Base-by-base conservation (phyloP, 257 asterid genomes). In the Lithospermum erythrorhizon region DNA sequence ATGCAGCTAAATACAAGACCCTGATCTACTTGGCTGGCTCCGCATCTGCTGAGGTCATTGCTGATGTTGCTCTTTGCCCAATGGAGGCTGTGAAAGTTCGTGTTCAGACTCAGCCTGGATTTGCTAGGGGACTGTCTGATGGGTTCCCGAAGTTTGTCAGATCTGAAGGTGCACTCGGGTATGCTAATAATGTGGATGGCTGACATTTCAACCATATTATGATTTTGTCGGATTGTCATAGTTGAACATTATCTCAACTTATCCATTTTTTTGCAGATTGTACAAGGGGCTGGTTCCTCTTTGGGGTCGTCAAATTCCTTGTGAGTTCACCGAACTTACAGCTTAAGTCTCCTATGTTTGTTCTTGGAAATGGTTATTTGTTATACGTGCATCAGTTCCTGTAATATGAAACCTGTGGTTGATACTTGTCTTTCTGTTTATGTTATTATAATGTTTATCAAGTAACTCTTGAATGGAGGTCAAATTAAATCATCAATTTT, bases 221-320 rank as follows among this genome's bases (percentile, higher is more conserved):
- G 22, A 22, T 20, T 24, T 63, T 64, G 49, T 10, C 45, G 21
- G 18, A 22, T 49, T 55, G 53, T 53, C 29, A 55, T 53, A 17
- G n/a, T 13, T 55, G 14, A 18, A 37, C 3, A 9, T 41, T 55
- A n/a, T 47, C 22, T 21, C n/a, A 2, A 62, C 48, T 49, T 3
- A 15, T 61, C 22, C 55, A 60, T 17, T 21, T 67, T 21, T 67
- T 51, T 79, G 77, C 87, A 87, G 95, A 71, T 60, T 87, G 69
- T 87, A 87, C 91, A 87, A 85, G 86, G 96, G 96, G 19, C 32
- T 87, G 65, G 91, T 85, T 72, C 96, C 96, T 70, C 94, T 87
- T 53, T 87, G 96, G 96, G 96, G 96, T n/a, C 96, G 96, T 76
- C 96, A 87, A 64, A 87, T 87, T 70, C 96, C 96, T 72, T 87